Percentiles rank a stretch among this genome's conserved stretches.
These are phyloP conservation scores for Pythium periplocum DNA, from an alignment of 352 stramenopile species.

Conservation along the genomic window DNA sequence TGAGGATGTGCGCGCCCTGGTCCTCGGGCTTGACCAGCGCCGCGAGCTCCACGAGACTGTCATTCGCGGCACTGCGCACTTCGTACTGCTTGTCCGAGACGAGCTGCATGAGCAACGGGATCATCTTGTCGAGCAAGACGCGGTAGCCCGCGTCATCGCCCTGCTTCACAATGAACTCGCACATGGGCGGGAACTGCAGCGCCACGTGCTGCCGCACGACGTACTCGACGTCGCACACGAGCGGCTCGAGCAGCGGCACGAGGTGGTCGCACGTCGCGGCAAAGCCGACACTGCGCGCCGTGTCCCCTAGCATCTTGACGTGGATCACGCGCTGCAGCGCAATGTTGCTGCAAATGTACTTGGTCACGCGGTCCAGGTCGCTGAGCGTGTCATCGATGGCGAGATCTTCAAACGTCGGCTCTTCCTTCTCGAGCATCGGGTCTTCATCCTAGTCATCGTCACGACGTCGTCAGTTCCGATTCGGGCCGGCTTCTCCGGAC, in stretches of 20 bases:
- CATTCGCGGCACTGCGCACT: conserved; percentile 80
- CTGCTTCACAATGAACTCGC: conserved; percentile 46
- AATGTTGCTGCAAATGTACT: conserved; percentile 95
- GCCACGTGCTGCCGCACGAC: conserved; percentile 94
- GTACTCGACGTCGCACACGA: conserved; percentile 89
- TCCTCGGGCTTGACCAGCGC: conserved; percentile 83
- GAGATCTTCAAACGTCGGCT: conserved; percentile 97
- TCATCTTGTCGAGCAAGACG: conserved; percentile 71
- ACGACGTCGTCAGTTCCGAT: too few relatives aligned
- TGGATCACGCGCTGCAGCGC: conserved; percentile 97
- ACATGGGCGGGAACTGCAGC: conserved; percentile 85
- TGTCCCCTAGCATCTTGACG: conserved; percentile 93
- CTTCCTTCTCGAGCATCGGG: conserved; percentile 25
- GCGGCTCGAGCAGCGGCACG: conserved; percentile 84
- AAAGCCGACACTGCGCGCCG: conserved; percentile 68
- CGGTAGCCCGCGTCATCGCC: conserved; percentile 55
- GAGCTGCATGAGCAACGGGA: conserved; percentile 68
- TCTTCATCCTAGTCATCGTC: conserved; percentile 3
- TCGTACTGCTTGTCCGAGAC: conserved; percentile 86
- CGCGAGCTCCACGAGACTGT: conserved; percentile 85
- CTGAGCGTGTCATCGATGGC: conserved; percentile 97
- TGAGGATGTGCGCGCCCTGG: conserved; percentile 88
- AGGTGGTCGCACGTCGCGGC: conserved; percentile 77
- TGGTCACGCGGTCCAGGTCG: conserved; percentile 92
- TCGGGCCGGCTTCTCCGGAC: too few relatives aligned